These are phyloP conservation scores for Pyronema omphalodes DNA, from an alignment of 495 filamentous ascomycete genomes.

Conservation along the genomic window DNA sequence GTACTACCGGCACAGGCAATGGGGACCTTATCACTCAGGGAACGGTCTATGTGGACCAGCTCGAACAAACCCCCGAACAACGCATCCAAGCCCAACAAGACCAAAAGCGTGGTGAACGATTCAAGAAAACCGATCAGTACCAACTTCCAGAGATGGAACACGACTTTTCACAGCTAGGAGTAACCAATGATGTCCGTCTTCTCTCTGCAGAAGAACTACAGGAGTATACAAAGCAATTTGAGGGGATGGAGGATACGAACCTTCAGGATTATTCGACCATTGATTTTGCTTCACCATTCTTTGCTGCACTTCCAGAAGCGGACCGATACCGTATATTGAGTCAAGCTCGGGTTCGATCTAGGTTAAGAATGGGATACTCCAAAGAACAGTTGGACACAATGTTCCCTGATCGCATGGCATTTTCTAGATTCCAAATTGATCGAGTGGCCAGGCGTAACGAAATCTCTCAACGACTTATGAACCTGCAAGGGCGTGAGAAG, in stretches of 20 bases:
- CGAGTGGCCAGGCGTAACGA: conserved; percentile 80
- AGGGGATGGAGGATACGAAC: conserved; percentile 76
- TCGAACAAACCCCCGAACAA: conserved; percentile 62
- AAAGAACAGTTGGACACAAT: conserved; percentile 89
- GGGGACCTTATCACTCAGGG: conserved; percentile 50
- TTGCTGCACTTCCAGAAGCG: conserved; percentile 66
- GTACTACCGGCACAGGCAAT: conserved; percentile 31
- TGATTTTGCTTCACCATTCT: conserved; percentile 88
- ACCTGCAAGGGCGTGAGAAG: conserved; percentile 71
- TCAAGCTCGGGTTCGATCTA: conserved; percentile 67
- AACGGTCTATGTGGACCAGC: conserved; percentile 74
- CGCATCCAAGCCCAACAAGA: conserved; percentile 62
- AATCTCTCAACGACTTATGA: conserved; percentile 89
- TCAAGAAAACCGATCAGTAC: conserved; percentile 82
- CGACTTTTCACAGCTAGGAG: conserved; percentile 47
- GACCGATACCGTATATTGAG: conserved; percentile 97
- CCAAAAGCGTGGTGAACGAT: conserved; percentile 42
- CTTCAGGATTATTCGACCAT: conserved; percentile 98
- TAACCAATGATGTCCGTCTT: conserved; percentile 75
- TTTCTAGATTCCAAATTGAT: conserved; percentile 90
- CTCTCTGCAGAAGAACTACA: conserved; percentile 89
- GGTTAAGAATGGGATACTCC: conserved; percentile 83
- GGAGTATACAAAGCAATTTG: conserved; percentile 79
- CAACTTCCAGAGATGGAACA: conserved; percentile 72
- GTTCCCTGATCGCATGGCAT: conserved; percentile 97